These are phyloP conservation scores for Arabidopsis thaliana DNA, from an alignment of 345 rosid genomes.

Conservation along the genomic window DNA sequence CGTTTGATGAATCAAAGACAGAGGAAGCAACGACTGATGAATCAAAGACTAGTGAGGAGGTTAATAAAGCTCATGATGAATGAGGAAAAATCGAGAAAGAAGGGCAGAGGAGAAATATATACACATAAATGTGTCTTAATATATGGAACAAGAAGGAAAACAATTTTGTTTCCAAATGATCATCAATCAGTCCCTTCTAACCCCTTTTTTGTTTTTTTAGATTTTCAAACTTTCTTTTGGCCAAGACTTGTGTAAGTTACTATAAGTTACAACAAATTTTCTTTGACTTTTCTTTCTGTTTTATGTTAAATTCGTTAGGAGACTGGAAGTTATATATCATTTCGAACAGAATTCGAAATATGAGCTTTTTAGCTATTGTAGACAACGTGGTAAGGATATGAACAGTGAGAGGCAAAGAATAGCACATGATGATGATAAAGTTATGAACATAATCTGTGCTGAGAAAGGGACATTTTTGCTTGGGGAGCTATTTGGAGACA, in stretches of 20 bases:
- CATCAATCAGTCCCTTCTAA: constrained; percentile 36
- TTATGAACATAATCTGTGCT: neutral
- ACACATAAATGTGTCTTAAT: constrained; percentile 35
- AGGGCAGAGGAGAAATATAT: constrained; percentile 27
- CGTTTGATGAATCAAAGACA: constrained; percentile 76
- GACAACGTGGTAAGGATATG: neutral
- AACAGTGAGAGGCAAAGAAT: neutral
- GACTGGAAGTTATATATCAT: neutral
- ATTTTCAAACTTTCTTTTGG: constrained; percentile 29
- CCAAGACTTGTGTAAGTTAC: constrained; percentile 42
- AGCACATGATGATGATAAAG: neutral
- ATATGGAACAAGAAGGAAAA: constrained; percentile 41
- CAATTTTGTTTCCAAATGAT: constrained; percentile 43
- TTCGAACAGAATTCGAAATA: neutral
- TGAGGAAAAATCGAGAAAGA: constrained; percentile 45
- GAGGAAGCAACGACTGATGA: constrained; percentile 74
- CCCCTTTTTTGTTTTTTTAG: constrained; percentile 10
- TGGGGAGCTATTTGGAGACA: neutral
- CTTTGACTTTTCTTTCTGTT: neutral
- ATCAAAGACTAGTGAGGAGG: constrained; percentile 54
- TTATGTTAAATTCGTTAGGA: neutral
- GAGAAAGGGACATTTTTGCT: neutral
- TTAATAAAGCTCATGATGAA: constrained; percentile 53
- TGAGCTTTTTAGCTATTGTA: neutral
- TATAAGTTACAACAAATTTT: constrained; percentile 36